Conservation (phyloP, 352 stramenopile species). For the Chrysophaeum taylorii region DNA sequence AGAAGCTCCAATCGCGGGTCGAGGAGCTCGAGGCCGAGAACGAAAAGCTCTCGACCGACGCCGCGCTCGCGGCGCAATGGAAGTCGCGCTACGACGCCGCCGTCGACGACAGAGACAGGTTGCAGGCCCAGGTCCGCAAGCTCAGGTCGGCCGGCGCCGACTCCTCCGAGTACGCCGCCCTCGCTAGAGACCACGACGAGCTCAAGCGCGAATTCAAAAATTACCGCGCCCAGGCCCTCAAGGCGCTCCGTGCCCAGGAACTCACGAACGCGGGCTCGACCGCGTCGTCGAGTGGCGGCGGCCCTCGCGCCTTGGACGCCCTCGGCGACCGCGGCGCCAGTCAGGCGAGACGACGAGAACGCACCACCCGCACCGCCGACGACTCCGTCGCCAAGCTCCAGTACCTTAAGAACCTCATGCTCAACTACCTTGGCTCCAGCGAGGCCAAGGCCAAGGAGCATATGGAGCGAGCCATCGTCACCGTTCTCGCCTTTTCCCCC, state of each 20-base stretch:
- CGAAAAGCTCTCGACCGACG: slow-evolving; percentile 25
- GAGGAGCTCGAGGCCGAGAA: slow-evolving; percentile 32
- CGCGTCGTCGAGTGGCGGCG: background rate
- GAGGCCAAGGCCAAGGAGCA: slow-evolving; percentile 28
- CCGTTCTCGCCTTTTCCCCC: slow-evolving; percentile 31
- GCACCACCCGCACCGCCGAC: slow-evolving; percentile 9
- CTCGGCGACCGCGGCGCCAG: slow-evolving; percentile 10
- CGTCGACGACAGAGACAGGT: background rate
- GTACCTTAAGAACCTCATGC: slow-evolving; percentile 38
- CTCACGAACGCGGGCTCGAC: background rate
- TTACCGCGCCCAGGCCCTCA: slow-evolving; percentile 34
- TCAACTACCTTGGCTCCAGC: slow-evolving; percentile 35
- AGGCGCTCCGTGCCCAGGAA: slow-evolving; percentile 26
- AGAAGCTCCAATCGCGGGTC: slow-evolving; percentile 19
- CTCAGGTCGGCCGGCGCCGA: background rate
- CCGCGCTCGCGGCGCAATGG: slow-evolving; percentile 32
- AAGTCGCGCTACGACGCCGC: slow-evolving; percentile 30
- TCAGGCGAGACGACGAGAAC: no score
- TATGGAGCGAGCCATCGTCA: slow-evolving; percentile 36
- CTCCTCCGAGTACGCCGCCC: background rate
- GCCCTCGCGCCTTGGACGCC: background rate
- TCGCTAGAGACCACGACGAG: slow-evolving; percentile 31
- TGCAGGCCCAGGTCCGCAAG: slow-evolving; percentile 5
- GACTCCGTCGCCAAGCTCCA: slow-evolving; percentile 24
- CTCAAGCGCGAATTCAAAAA: slow-evolving; percentile 36